These are phyloP conservation scores for Globisporangium orthogonon DNA, from an alignment of 352 stramenopile genomes.

Conservation along the genomic window DNA sequence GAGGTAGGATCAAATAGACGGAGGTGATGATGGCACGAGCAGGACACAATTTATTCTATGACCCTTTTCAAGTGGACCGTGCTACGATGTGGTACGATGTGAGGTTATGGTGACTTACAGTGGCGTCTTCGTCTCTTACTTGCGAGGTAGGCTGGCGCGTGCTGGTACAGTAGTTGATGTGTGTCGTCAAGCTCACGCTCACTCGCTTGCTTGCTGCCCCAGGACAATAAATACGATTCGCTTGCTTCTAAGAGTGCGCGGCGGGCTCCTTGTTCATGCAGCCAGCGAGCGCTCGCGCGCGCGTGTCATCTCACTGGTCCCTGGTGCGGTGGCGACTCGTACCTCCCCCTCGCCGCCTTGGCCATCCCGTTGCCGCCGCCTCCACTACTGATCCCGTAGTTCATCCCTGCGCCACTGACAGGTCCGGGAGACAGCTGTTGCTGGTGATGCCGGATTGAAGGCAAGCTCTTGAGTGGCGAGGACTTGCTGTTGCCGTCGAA, in stretches of 20 bases:
- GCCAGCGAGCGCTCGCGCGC: too few relatives aligned
- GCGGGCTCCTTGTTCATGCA: not conserved
- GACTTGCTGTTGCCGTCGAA: slow-evolving; percentile 6
- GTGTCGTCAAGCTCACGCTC: too few relatives aligned
- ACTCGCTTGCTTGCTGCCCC: too few relatives aligned
- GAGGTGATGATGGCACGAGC: too few relatives aligned
- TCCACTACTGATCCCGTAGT: not conserved
- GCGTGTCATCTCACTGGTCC: not conserved
- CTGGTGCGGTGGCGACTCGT: slow-evolving; percentile 2
- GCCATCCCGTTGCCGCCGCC: not conserved
- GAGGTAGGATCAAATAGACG: too few relatives aligned
- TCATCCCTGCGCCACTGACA: not conserved
- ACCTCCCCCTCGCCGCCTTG: not conserved
- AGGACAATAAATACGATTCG: slow-evolving; percentile 9
- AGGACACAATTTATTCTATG: too few relatives aligned
- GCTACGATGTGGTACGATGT: too few relatives aligned
- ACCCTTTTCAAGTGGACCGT: too few relatives aligned
- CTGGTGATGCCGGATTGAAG: slow-evolving; percentile 8
- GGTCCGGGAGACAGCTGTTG: not conserved
- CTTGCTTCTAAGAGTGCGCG: not conserved
- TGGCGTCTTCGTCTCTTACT: too few relatives aligned
- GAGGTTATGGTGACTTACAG: too few relatives aligned
- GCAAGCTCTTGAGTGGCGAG: slow-evolving; percentile 10
- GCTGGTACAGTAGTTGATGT: too few relatives aligned
- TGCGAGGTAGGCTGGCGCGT: too few relatives aligned